Base-by-base conservation (phyloP, 2,329 filamentous ascomycete genomes). In the Trichoderma simmonsii region DNA sequence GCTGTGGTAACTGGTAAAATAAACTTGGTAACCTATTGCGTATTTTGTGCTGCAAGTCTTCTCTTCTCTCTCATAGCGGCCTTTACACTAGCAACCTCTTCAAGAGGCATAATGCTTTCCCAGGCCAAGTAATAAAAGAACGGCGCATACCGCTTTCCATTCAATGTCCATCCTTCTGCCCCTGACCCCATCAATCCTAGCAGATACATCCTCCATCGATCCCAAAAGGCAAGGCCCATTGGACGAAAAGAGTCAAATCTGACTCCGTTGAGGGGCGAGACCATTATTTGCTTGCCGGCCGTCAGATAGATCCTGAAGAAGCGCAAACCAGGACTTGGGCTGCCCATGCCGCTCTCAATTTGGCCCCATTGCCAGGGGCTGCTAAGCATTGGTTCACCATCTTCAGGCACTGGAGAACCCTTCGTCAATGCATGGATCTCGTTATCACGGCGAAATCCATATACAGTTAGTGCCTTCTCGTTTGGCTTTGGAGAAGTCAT, bases 211-310 rank as follows among this genome's bases (percentile, higher is more conserved):
- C 76, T 74, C 66, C 69, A 30, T 36, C 8, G 34, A 62, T 76
- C 75, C 75, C 75, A 77, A 21, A 75, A 65, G 3, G 74, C 72
- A 26, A 77, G 61, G 9, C 75, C 75, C 0, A 75, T 24, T 11
- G 3, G 74, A 9, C 74, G 74, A 64, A 74, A 77, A 2, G 74
- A 73, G 54, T 73, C 66, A 56, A 77, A 75, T 5, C 26, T 43
- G 6, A 60, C 62, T 3, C 70, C 70, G 0, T 18, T 0, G 6
- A 71, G 14, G 30, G 70, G 62, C 3, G 70, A 71, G 8, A 24
- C n/a, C n/a, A n/a, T n/a, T n/a, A n/a, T n/a, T n/a, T n/a, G 6
- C 18, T 8, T 36, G 9, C 61, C 48, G 5, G 12, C 21, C 18
- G 39, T 18, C 8, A 30, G 36, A 21, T 11, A 3, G 18, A 2